Evolutionary conservation across 2,329 filamentous ascomycete species (phyloP), one percentile per base, ranked within the genome.

Genomic region (Aspergillus sp.): DNA sequence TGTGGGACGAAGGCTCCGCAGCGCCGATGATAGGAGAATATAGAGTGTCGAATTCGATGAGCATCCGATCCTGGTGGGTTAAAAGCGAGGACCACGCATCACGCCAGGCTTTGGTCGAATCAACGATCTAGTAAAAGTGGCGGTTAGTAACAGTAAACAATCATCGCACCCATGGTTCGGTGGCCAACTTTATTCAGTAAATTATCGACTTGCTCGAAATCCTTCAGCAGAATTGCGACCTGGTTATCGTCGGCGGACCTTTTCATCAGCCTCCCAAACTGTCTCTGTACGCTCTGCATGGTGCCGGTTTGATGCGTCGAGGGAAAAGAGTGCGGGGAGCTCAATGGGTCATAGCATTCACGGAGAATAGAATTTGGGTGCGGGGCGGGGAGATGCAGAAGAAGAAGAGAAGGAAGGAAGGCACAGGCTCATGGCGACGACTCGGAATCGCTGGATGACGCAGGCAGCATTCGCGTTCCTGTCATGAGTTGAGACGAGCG

Each of bases 131-230:
- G 38, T 48, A 15, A 54, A 25, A 15, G 55, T 50, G 45, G 62
- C 30, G 48, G 45, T 58, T 47, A 56, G 31, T 51, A 23, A 17
- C 17, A 31, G 25, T 22, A 49, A 57, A 34, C 47, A 57, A 34
- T 19, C 28, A 57, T 38, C n/a, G 43, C 47, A 54, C 28, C 45
- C 48, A 50, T 59, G 54, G 49, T 54, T 59, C 48, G 61, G 70
- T 58, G 54, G 56, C 80, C 61, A 80, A 92, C 91, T 82, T 87
- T 88, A 66, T 85, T 84, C 65, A 95, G 83, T 73, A 93, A 85
- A 67, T 85, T 86, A 75, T 95, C 90, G 28, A 89, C 90, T 76
- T 93, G 89, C 68, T 92, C 89, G 73, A 93, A 95, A 71, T 95
- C 91, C 69, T 87, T 89, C 60, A 96, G 80, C 57, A 95, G 82